Percentiles rank a stretch among this genome's conserved stretches.
phyloP scores from a whole-genome alignment of 2,329 filamentous ascomycete genomes.

The Xylaria sp. region DNA sequence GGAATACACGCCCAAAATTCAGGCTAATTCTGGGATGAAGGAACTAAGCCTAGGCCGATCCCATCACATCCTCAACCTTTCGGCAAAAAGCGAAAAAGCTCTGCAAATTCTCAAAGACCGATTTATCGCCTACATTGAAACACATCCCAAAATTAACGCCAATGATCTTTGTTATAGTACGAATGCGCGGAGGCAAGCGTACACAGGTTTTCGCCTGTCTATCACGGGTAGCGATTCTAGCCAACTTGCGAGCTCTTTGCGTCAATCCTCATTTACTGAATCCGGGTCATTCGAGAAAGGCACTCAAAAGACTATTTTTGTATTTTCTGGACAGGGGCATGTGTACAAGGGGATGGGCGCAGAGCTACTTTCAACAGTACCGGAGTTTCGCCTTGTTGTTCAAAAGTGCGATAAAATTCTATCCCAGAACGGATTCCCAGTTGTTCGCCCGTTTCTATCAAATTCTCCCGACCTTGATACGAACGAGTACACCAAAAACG shows the following conservation, averaged over 20 bases:
- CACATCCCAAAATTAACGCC: constrained; percentile 10
- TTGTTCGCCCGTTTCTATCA: constrained; percentile 47
- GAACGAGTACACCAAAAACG: constrained; percentile 19
- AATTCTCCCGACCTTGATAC: constrained; percentile 28
- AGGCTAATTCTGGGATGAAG: not conserved
- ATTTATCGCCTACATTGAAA: constrained; percentile 15
- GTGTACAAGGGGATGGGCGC: constrained; percentile 42
- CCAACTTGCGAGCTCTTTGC: not conserved
- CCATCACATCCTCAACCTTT: constrained; percentile 26
- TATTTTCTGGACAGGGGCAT: constrained; percentile 44
- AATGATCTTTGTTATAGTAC: constrained; percentile 33
- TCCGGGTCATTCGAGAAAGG: constrained; percentile 13
- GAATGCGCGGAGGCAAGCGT: constrained; percentile 28
- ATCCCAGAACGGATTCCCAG: constrained; percentile 37
- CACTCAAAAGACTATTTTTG: constrained; percentile 34
- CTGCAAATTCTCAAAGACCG: constrained; percentile 11
- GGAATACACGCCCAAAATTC: constrained; percentile 15
- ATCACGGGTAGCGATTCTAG: constrained; percentile 10
- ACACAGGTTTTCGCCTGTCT: constrained; percentile 26
- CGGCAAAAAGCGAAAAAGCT: constrained; percentile 25
- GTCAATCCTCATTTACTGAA: not conserved
- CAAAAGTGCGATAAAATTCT: constrained; percentile 36
- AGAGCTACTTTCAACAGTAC: constrained; percentile 36
- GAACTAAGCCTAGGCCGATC: not conserved
- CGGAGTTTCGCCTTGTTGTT: constrained; percentile 37